Evolutionary conservation across 2,329 filamentous ascomycete genomes (phyloP).

Genomic region (Xylariomycetidae sp.): DNA sequence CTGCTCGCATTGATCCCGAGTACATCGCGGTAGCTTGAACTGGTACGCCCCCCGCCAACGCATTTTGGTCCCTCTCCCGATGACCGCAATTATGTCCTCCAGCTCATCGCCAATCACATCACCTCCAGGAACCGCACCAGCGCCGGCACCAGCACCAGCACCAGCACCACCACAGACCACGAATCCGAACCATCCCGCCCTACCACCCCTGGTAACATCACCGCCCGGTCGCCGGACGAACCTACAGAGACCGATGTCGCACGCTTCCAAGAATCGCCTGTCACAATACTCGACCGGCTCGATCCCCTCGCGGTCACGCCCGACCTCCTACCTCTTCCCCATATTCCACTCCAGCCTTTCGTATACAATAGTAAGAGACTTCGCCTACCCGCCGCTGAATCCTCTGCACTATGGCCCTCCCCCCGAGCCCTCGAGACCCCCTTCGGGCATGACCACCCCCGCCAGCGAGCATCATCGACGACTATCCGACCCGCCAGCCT

Average conservation of each 20-base stretch:
- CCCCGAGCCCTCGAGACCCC: constrained; percentile 63
- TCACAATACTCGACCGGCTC: constrained; percentile 79
- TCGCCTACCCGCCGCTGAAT: constrained; percentile 80
- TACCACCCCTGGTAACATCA: constrained; percentile 55
- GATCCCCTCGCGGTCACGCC: constrained; percentile 65
- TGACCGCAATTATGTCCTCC: constrained; percentile 54
- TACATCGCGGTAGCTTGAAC: too few relatives aligned
- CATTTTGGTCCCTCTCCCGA: constrained; percentile 30
- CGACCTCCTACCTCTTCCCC: constrained; percentile 76
- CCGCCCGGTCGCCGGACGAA: constrained; percentile 54
- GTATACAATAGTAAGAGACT: constrained; percentile 92
- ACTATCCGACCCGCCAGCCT: constrained; percentile 74
- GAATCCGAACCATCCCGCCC: constrained; percentile 49
- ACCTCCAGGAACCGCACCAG: constrained; percentile 39
- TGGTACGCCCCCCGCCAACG: constrained; percentile 25
- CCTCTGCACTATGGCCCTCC: constrained; percentile 94
- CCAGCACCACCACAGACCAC: constrained; percentile 29
- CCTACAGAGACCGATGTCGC: constrained; percentile 64
- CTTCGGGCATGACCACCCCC: constrained; percentile 79
- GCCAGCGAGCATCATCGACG: constrained; percentile 71
- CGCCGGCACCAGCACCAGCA: constrained; percentile 35
- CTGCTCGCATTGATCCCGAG: constrained; percentile 8
- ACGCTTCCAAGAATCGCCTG: constrained; percentile 74
- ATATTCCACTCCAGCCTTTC: constrained; percentile 79
- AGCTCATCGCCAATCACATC: constrained; percentile 51